Conservation (phyloP, 768 basidiomycete species). For the Russula ochroleuca region DNA sequence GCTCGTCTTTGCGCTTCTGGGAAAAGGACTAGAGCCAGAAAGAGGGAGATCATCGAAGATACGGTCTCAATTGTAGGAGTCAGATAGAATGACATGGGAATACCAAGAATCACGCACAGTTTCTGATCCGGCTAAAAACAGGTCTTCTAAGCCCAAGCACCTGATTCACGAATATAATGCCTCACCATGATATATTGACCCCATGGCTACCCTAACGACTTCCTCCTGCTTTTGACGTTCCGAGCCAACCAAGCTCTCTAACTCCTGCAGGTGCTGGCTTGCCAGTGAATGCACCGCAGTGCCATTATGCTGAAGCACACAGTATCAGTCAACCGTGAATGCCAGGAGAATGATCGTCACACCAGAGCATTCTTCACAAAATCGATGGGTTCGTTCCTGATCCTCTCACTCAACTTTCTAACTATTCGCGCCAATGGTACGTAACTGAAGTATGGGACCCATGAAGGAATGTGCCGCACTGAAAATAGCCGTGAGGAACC, state of each 20-base stretch:
- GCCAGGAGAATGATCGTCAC: not conserved
- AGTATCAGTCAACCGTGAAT: not conserved
- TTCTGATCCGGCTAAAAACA: conserved; percentile 26
- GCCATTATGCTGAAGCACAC: not conserved
- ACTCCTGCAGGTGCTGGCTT: not conserved
- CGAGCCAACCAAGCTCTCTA: not conserved
- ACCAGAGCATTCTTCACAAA: conserved; percentile 16
- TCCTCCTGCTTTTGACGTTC: not conserved
- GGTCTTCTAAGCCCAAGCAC: not conserved
- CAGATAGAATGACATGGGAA: not conserved
- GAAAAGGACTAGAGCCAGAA: conserved; percentile 32
- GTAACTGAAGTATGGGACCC: conserved; percentile 17
- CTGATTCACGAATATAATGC: not conserved
- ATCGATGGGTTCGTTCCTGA: conserved; percentile 10
- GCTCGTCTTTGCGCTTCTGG: conserved; percentile 32
- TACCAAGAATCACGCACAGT: conserved; percentile 25
- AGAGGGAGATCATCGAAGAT: conserved; percentile 26
- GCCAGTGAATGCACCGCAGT: conserved; percentile 7
- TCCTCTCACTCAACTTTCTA: not conserved
- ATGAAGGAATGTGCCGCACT: conserved; percentile 16
- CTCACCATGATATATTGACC: not conserved
- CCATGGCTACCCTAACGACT: not conserved
- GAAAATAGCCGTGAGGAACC: not conserved
- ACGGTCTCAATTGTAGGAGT: conserved; percentile 22
- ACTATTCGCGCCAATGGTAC: not conserved